Conservation (phyloP, 1,284 basidiomycete species). For the Cystobasidium sp. region DNA sequence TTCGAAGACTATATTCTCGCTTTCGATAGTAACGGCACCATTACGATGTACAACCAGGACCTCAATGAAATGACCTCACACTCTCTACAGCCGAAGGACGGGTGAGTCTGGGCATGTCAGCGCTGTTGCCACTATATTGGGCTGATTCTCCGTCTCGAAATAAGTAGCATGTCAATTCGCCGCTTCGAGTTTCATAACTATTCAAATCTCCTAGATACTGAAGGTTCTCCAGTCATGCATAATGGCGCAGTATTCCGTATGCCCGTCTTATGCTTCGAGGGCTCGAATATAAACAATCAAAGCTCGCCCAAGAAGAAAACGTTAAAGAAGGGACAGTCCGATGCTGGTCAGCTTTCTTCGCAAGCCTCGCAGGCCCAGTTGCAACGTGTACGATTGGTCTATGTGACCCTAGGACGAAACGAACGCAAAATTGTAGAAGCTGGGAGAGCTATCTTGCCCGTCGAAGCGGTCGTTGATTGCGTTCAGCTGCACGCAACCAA, state of each 20-base stretch:
- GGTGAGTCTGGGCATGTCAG: not conserved
- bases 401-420: not conserved
- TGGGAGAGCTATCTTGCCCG: not conserved
- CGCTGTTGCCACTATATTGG: not conserved
- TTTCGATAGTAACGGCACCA: slow-evolving; percentile 6
- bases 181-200: not conserved
- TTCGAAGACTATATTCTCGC: slow-evolving; percentile 9
- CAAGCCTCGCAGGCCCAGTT: not conserved
- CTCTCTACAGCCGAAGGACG: not conserved
- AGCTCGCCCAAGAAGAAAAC: slow-evolving; percentile 7
- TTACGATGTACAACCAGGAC: not conserved
- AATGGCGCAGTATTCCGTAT: not conserved
- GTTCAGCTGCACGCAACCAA: not conserved
- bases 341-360: not conserved
- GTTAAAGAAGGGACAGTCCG: slow-evolving; percentile 2
- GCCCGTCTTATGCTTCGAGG: not conserved
- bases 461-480: not conserved
- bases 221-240: not conserved
- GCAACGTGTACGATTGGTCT: not conserved
- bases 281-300: not conserved
- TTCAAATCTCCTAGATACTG: not conserved
- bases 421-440: not conserved
- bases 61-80: slow-evolving; percentile 1
- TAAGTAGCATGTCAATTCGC: not conserved
- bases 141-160: not conserved